Evolutionary conservation across 345 rosid species (phyloP).

Genomic region (Citrus sinensis): DVS_A1.0 CM039169.1:15878501-15879000

Average conservation of each 20-base stretch:
- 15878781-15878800: slow-evolving; percentile 50
- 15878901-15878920: slow-evolving; percentile 52
- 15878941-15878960: slow-evolving; percentile 46
- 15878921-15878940: slow-evolving; percentile 17
- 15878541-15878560: slow-evolving; percentile 52
- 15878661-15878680: slow-evolving; percentile 84
- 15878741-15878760: slow-evolving; percentile 39
- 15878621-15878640: slow-evolving; percentile 50
- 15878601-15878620: slow-evolving; percentile 53
- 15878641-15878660: slow-evolving; percentile 57
- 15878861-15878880: slow-evolving; percentile 61
- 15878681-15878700: slow-evolving; percentile 66
- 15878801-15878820: slow-evolving; percentile 61
- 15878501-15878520: slow-evolving; percentile 42
- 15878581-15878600: slow-evolving; percentile 85
- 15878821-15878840: slow-evolving; percentile 63
- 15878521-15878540: slow-evolving; percentile 36
- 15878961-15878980: slow-evolving; percentile 49
- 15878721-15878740: slow-evolving; percentile 65
- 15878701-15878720: slow-evolving; percentile 72
- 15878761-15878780: slow-evolving; percentile 72
- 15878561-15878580: slow-evolving; percentile 53
- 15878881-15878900: slow-evolving; percentile 48
- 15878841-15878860: slow-evolving; percentile 77
- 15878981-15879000: slow-evolving; percentile 63